Evolutionary conservation across 257 asterid genomes (phyloP).

Genomic region (Handroanthus guayacan): DNA sequence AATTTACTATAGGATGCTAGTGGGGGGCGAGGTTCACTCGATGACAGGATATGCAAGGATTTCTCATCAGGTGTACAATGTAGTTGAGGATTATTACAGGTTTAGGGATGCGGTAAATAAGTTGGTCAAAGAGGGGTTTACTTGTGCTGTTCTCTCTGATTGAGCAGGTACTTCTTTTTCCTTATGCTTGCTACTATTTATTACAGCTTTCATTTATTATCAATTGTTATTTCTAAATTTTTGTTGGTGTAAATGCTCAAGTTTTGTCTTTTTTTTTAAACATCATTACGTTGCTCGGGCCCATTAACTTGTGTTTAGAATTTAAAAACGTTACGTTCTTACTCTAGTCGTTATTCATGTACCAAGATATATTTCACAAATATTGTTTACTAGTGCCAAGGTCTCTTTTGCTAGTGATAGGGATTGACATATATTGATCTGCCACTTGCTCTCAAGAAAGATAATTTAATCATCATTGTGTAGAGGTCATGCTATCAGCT

Average conservation of each 20-base stretch:
- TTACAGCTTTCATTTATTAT: slow-evolving; percentile 16
- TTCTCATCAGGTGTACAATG: slow-evolving; percentile 91
- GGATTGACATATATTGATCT: neutral
- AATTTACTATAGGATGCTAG: slow-evolving; percentile 59
- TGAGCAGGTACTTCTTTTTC: slow-evolving; percentile 43
- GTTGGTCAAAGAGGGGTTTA: slow-evolving; percentile 62
- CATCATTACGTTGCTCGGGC: neutral
- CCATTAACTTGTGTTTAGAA: neutral
- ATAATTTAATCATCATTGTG: neutral
- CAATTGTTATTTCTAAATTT: slow-evolving; percentile 5
- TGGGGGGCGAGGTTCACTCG: slow-evolving; percentile 55
- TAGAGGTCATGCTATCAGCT: neutral
- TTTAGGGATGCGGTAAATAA: slow-evolving; percentile 76
- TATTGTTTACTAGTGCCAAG: neutral
- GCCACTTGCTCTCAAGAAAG: neutral
- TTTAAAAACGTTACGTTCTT: neutral
- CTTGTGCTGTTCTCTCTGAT: slow-evolving; percentile 52
- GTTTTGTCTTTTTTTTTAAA: neutral
- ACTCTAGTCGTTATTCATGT: neutral
- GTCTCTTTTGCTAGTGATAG: neutral
- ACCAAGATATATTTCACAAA: neutral
- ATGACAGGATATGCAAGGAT: slow-evolving; percentile 86
- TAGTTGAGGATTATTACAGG: slow-evolving; percentile 65
- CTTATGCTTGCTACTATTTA: neutral
- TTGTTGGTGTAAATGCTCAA: neutral